Conservation (phyloP, 352 stramenopile species). For the Globisporangium parvum region DNA sequence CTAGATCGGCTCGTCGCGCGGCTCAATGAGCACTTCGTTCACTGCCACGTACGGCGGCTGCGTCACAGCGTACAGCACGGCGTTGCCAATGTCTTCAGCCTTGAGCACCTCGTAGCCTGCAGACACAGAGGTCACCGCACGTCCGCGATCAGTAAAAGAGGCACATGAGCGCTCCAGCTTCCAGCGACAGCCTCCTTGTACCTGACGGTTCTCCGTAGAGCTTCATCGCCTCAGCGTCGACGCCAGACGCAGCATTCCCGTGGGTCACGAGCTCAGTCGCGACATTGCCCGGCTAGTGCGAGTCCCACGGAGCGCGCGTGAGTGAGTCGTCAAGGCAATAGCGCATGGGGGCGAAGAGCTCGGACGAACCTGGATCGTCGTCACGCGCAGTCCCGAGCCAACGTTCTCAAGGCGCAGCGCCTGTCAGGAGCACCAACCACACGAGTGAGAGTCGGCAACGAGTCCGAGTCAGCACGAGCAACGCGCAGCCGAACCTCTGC, state of each 20-base stretch:
- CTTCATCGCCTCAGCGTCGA: constrained; percentile 81
- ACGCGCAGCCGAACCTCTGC: not conserved
- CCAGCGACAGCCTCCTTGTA: too few relatives aligned
- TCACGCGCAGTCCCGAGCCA: constrained; percentile 82
- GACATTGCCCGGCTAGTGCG: constrained; percentile 79
- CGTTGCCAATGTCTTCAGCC: constrained; percentile 76
- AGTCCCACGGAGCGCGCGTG: too few relatives aligned
- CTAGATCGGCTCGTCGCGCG: constrained; percentile 80
- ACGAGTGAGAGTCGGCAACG: too few relatives aligned
- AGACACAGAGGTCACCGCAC: not conserved
- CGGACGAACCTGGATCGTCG: constrained; percentile 59
- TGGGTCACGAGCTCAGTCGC: constrained; percentile 87
- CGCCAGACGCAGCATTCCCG: constrained; percentile 55
- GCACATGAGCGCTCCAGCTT: too few relatives aligned
- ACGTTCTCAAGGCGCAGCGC: constrained; percentile 80
- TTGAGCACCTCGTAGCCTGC: constrained; percentile 76
- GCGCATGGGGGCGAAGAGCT: not conserved
- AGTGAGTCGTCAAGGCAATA: not conserved
- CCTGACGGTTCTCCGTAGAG: constrained; percentile 47
- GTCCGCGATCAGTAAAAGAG: not conserved
- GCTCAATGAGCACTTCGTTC: constrained; percentile 90
- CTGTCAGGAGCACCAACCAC: too few relatives aligned
- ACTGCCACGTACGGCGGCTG: constrained; percentile 84
- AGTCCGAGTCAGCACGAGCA: not conserved
- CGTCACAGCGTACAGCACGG: constrained; percentile 85